phyloP scores from a whole-genome alignment of 768 basidiomycete genomes.

The Gelatoporia subvermispora region DNA sequence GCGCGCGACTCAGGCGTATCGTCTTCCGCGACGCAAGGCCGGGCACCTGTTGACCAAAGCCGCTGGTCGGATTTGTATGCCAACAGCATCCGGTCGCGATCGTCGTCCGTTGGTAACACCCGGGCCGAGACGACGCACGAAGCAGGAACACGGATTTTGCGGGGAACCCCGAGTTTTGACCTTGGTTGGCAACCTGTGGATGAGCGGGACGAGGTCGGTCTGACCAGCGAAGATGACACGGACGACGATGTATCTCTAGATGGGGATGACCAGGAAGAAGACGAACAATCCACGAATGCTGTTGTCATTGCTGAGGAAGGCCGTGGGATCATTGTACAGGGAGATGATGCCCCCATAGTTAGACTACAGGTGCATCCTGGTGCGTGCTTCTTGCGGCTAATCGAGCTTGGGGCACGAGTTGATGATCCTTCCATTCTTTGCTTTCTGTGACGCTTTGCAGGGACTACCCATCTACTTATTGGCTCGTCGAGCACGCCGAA shows the following conservation, averaged over 20 bases:
- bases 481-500: constrained; percentile 77
- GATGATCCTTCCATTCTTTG: neutral
- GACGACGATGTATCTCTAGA: constrained; percentile 38
- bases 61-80: constrained; percentile 76
- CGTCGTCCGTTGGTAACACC: constrained; percentile 57
- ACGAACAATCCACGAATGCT: constrained; percentile 73
- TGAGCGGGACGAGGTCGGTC: constrained; percentile 60
- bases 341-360: constrained; percentile 53
- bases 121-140: constrained; percentile 39
- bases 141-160: constrained; percentile 30
- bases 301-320: constrained; percentile 80
- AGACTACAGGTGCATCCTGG: constrained; percentile 70
- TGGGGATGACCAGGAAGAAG: constrained; percentile 43
- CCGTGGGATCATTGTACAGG: constrained; percentile 75
- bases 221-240: constrained; percentile 51
- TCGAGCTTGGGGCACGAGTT: neutral
- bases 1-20: constrained; percentile 45
- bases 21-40: constrained; percentile 40
- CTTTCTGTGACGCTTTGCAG: constrained; percentile 34
- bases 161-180: constrained; percentile 71
- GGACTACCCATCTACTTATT: constrained; percentile 90
- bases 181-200: constrained; percentile 70
- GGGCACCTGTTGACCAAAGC: constrained; percentile 55
- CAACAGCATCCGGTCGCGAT: constrained; percentile 59
- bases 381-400: constrained; percentile 33